Evolutionary conservation across 495 filamentous ascomycete genomes (phyloP).

Genomic region (Rusavskia elegans): DNA sequence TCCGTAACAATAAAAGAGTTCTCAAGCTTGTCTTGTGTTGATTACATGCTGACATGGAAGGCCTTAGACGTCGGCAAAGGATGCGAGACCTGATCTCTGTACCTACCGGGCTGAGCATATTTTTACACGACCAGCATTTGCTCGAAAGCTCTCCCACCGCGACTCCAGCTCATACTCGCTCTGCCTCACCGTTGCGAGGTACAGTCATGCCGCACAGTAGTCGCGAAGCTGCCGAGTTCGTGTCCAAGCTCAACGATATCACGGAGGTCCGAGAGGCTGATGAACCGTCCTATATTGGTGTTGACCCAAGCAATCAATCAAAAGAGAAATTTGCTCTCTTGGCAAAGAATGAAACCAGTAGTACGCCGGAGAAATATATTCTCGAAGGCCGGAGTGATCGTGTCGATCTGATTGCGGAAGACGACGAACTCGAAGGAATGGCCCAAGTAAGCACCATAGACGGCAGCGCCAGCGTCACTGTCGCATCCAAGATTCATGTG

Average conservation of each 20-base stretch:
- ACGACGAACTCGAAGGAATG: neutral
- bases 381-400: neutral
- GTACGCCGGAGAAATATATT: too few species aligned
- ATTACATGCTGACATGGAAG: neutral
- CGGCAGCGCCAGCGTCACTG: constrained; percentile 11
- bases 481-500: constrained; percentile 24
- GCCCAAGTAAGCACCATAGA: neutral
- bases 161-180: neutral
- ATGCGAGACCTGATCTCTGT: neutral
- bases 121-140: neutral
- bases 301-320: neutral
- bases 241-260: neutral
- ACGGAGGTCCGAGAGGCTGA: neutral
- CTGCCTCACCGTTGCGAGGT: neutral
- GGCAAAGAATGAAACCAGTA: too few species aligned
- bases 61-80: neutral
- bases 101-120: neutral
- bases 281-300: neutral
- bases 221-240: neutral
- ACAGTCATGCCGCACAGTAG: neutral
- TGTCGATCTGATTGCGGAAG: neutral
- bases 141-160: neutral
- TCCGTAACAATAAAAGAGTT: too few species aligned
- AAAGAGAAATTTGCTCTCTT: too few species aligned
- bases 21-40: too few species aligned